Percentiles rank a stretch among this genome's conserved stretches.
phyloP scores from a whole-genome alignment of 2,329 filamentous ascomycete genomes.

The Fusarium begoniae region DNA sequence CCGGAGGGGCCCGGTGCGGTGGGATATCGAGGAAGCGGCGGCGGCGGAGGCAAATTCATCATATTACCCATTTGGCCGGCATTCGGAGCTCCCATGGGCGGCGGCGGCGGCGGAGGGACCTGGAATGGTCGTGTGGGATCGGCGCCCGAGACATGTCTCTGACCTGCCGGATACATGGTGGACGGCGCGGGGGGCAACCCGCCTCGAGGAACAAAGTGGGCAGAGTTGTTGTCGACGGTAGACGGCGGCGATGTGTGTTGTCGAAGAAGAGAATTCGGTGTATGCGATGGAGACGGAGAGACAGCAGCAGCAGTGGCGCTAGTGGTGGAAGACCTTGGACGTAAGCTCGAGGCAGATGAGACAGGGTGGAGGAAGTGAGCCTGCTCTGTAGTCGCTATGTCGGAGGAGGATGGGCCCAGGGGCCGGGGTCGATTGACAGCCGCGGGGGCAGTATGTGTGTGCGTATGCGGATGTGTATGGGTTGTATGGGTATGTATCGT shows the following conservation, averaged over 20 bases:
- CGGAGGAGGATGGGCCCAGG: constrained; percentile 36
- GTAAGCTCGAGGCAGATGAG: constrained; percentile 36
- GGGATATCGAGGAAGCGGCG: constrained; percentile 58
- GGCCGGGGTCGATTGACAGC: constrained; percentile 34
- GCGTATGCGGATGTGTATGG: constrained; percentile 1
- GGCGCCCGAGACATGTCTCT: constrained; percentile 57
- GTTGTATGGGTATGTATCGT: constrained; percentile 3
- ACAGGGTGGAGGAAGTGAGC: constrained; percentile 37
- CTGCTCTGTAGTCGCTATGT: constrained; percentile 30
- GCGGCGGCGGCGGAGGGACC: constrained; percentile 63
- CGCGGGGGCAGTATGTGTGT: constrained; percentile 14
- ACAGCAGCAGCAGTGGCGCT: constrained; percentile 26
- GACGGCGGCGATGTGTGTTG: constrained; percentile 29
- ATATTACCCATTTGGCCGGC: constrained; percentile 55
- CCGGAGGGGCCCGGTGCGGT: constrained; percentile 52
- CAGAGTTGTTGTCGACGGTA: constrained; percentile 25
- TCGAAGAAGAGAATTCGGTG: constrained; percentile 27
- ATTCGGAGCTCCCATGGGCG: constrained; percentile 63
- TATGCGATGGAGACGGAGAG: constrained; percentile 26
- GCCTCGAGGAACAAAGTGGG: constrained; percentile 38
- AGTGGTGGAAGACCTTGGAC: constrained; percentile 38
- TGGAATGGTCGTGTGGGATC: constrained; percentile 64
- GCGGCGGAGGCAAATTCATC: constrained; percentile 64
- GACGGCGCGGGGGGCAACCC: constrained; percentile 43
- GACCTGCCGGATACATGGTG: constrained; percentile 65